Evolutionary conservation across 1,284 basidiomycete genomes (phyloP).

Genomic region (Psilocybe mexicana): DNA sequence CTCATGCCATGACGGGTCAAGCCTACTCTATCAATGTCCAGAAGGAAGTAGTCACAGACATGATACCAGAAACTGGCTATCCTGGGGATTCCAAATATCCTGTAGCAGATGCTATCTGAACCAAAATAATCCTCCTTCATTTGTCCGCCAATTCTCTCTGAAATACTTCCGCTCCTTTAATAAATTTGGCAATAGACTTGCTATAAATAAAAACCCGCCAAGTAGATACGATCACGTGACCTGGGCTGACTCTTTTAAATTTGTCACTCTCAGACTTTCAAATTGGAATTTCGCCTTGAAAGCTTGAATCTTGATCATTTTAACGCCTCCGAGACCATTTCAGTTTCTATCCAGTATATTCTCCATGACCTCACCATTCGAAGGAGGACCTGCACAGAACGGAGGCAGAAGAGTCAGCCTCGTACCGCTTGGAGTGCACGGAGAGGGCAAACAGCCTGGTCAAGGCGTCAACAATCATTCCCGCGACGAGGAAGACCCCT

Average conservation of each 20-base stretch:
- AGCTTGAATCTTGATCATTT: too few species aligned
- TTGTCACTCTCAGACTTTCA: too few species aligned
- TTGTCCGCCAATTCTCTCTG: neutral
- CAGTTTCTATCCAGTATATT: neutral
- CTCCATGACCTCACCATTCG: too few species aligned
- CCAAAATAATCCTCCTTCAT: too few species aligned
- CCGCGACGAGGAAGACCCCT: conserved; percentile 21
- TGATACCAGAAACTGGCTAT: conserved; percentile 18
- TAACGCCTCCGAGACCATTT: too few species aligned
- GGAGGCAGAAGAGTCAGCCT: neutral
- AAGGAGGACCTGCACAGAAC: neutral
- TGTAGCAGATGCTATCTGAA: conserved; percentile 12
- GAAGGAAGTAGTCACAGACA: conserved; percentile 34
- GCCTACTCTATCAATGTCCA: conserved; percentile 35
- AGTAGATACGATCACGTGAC: neutral
- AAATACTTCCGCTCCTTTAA: neutral
- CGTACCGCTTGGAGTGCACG: neutral
- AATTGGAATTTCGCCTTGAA: neutral
- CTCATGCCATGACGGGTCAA: conserved; percentile 18
- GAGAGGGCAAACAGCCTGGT: neutral
- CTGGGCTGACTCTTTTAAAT: neutral
- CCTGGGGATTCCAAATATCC: conserved; percentile 31
- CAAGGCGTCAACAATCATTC: neutral
- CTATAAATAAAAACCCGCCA: neutral
- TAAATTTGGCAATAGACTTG: conserved; percentile 4